Base-by-base conservation (phyloP, 2,329 filamentous ascomycete genomes). In the Diaporthe australafricana region DNA sequence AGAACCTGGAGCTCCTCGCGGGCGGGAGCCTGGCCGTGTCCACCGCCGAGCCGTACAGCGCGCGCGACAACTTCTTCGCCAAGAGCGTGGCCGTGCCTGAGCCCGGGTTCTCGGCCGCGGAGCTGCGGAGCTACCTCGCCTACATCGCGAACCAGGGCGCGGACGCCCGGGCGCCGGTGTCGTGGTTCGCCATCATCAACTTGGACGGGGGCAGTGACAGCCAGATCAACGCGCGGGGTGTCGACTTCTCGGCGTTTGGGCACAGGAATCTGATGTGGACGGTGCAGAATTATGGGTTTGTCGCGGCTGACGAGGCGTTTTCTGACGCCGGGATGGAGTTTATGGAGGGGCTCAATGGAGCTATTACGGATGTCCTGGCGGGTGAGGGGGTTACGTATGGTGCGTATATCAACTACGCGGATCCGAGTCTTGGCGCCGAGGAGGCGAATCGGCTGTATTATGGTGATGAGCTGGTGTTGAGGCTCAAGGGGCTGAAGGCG, bases 281-380 rank as follows among this genome's bases (percentile, higher is more conserved):
- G n/a, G 30, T 50, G 60, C 60, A 65, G n/a, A 65, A 65, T 14
- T 65, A 65, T 3, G 60, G 45, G 5, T 65, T 5, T 20, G 60
- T 50, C 3, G 60, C 42, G 5, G 60, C 60, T 25, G 45, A 20
- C 8, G 3, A 50, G 14, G 8, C 45, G 2, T 65, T 50, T 17
- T 45, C 60, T 20, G 82, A 86, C 4, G 30, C 30, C 7, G 60
- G 60, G 0, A 50, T 65, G 5, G 60, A 38, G 4, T 65, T 65
- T 7, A 25, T 65, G 3, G 38, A 65, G 14, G 45, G 45, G 6
- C 60, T 65, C 0, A 65, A 65, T 6, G 30, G 16, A 14, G 60
- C 60, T 5, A 50, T 65, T 9, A 65, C 60, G n/a, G 45, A 65
- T 9, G n/a, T 65, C 5, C 11, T 65, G 38, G 30, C n/a, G 5